Evolutionary conservation across 169 alveolate genomes (phyloP).

Genomic region (Plasmodium blacklocki): DNA sequence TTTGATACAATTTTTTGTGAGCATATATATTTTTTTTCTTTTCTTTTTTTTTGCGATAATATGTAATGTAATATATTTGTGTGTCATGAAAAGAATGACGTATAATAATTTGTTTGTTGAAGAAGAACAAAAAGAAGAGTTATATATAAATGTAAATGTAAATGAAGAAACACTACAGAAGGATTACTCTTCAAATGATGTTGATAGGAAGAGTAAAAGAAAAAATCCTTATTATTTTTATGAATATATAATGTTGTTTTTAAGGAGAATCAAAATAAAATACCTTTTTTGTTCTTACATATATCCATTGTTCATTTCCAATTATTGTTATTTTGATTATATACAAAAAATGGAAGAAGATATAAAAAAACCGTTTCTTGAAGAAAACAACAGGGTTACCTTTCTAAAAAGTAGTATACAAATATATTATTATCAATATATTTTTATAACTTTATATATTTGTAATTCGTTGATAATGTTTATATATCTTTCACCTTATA

Average conservation of each 20-base stretch:
- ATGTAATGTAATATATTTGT: constrained; percentile 18
- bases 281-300: background rate
- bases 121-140: background rate
- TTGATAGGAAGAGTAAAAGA: background rate
- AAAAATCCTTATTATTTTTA: background rate
- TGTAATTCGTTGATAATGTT: constrained; percentile 41
- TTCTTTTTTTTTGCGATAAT: constrained; percentile 30
- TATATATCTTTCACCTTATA: constrained; percentile 63
- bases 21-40: background rate
- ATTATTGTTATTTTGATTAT: constrained; percentile 30
- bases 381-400: constrained; percentile 18
- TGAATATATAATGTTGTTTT: too few relatives aligned
- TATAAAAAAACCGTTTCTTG: background rate
- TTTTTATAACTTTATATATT: constrained; percentile 26
- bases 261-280: too few relatives aligned
- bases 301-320: constrained; percentile 38
- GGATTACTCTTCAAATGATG: too few relatives aligned
- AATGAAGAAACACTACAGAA: background rate
- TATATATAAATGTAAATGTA: background rate
- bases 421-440: constrained; percentile 69
- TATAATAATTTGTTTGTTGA: too few relatives aligned
- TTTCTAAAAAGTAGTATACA: constrained; percentile 50
- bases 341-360: background rate
- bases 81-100: too few relatives aligned
- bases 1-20: constrained; percentile 9